phyloP scores from a whole-genome alignment of 2,329 filamentous ascomycete genomes.

The Calcarisporium arbuscula region DNA sequence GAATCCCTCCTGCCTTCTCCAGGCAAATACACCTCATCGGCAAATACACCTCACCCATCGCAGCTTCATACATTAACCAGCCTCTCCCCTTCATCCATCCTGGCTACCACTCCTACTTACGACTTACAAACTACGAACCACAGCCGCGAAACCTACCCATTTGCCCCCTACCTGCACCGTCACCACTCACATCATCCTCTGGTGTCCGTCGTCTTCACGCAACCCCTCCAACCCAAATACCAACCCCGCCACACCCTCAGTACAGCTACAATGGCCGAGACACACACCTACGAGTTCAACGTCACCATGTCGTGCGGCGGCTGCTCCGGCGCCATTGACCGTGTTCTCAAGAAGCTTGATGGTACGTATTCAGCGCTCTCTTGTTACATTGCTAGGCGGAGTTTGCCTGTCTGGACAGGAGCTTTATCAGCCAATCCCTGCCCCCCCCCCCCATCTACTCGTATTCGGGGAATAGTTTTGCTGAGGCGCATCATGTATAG shows the following conservation, averaged over 20 bases:
- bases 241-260: background rate
- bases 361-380: slow-evolving; percentile 46
- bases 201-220: background rate
- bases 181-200: background rate
- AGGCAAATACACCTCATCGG: no score
- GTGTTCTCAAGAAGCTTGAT: slow-evolving; percentile 86
- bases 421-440: background rate
- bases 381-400: background rate
- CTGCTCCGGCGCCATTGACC: slow-evolving; percentile 90
- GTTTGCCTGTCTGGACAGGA: no score
- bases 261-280: slow-evolving; percentile 57
- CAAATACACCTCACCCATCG: no score
- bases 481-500: slow-evolving; percentile 44
- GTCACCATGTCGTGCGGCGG: slow-evolving; percentile 91
- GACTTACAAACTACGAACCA: background rate
- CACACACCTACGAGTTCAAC: slow-evolving; percentile 90
- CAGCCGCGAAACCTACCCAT: background rate
- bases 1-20: no score
- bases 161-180: background rate
- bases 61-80: no score
- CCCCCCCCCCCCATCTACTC: slow-evolving; percentile 1
- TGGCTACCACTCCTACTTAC: background rate
- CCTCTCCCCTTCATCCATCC: slow-evolving; percentile 5
- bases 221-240: background rate
- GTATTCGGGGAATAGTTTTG: no score